phyloP scores from a whole-genome alignment of 2,329 filamentous ascomycete species.

The Trichoderma semiorbis region DNA sequence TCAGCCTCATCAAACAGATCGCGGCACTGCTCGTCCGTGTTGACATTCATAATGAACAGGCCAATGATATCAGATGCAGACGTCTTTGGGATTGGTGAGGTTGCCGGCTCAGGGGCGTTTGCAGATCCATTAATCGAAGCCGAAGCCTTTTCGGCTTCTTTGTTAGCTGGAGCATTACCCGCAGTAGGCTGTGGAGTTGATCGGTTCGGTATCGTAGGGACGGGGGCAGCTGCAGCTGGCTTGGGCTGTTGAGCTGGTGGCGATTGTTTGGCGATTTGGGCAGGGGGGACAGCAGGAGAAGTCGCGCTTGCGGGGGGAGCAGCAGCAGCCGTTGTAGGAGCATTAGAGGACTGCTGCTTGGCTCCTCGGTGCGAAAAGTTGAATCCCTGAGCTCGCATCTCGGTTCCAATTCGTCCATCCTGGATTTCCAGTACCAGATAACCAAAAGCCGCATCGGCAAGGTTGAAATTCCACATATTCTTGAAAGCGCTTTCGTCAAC shows the following conservation, averaged over 20 bases:
- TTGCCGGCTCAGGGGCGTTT: conserved; percentile 49
- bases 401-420: conserved; percentile 90
- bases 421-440: conserved; percentile 95
- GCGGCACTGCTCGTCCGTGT: conserved; percentile 76
- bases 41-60: conserved; percentile 85
- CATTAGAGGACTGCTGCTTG: conserved; percentile 60
- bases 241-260: conserved; percentile 41
- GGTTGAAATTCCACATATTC: conserved; percentile 99
- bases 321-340: conserved; percentile 20
- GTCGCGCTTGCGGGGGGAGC: not conserved
- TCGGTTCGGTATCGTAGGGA: conserved; percentile 37
- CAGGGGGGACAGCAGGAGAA: conserved; percentile 31
- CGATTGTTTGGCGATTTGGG: conserved; percentile 36
- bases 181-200: conserved; percentile 50
- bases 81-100: conserved; percentile 59
- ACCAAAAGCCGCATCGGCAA: conserved; percentile 95
- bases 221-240: conserved; percentile 37
- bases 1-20: conserved; percentile 82
- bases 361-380: conserved; percentile 95
- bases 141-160: conserved; percentile 56
- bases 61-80: conserved; percentile 68
- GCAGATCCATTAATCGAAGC: conserved; percentile 50
- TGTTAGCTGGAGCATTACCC: conserved; percentile 39
- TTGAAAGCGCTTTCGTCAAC: conserved; percentile 99
- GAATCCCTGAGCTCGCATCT: conserved; percentile 98